phyloP scores from a whole-genome alignment of 139 green algal genomes.

The Closterium sp. region DNA sequence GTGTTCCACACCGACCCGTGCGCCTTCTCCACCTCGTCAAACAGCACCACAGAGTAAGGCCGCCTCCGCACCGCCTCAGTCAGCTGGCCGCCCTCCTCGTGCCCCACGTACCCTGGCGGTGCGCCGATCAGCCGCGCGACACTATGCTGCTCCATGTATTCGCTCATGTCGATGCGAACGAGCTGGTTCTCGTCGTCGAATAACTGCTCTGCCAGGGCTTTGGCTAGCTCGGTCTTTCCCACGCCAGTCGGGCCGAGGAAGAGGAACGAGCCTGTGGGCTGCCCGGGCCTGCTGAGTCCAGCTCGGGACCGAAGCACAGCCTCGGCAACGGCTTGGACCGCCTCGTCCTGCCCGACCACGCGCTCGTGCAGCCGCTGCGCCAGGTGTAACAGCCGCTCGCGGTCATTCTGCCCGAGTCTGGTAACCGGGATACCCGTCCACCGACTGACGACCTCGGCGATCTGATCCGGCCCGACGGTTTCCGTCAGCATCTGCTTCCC shows the following conservation, averaged over 20 bases:
- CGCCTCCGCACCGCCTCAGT: constrained; percentile 72
- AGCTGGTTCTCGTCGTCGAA: constrained; percentile 80
- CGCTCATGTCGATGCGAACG: constrained; percentile 73
- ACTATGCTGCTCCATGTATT: constrained; percentile 74
- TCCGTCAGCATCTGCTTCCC: constrained; percentile 75
- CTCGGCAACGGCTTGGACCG: constrained; percentile 80
- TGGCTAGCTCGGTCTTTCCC: constrained; percentile 85
- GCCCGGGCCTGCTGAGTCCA: constrained; percentile 61
- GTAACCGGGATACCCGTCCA: constrained; percentile 86
- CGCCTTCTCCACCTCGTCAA: constrained; percentile 85
- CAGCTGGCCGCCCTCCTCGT: constrained; percentile 78
- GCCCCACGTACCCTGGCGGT: constrained; percentile 67
- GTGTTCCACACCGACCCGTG: constrained; percentile 78
- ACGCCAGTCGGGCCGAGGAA: constrained; percentile 85
- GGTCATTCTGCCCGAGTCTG: constrained; percentile 62
- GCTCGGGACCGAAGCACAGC: constrained; percentile 87
- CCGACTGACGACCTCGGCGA: constrained; percentile 70
- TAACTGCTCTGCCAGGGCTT: constrained; percentile 74
- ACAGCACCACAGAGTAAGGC: constrained; percentile 67
- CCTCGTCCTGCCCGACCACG: constrained; percentile 73
- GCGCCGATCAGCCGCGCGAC: constrained; percentile 76
- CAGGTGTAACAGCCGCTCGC: constrained; percentile 47
- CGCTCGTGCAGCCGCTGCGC: constrained; percentile 74
- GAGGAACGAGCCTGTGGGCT: constrained; percentile 72
- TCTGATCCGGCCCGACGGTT: constrained; percentile 68